Percentiles rank a stretch among this genome's conserved stretches.
Evolutionary conservation across 345 rosid genomes (phyloP).

Genomic region (Salix dunnii): DNA sequence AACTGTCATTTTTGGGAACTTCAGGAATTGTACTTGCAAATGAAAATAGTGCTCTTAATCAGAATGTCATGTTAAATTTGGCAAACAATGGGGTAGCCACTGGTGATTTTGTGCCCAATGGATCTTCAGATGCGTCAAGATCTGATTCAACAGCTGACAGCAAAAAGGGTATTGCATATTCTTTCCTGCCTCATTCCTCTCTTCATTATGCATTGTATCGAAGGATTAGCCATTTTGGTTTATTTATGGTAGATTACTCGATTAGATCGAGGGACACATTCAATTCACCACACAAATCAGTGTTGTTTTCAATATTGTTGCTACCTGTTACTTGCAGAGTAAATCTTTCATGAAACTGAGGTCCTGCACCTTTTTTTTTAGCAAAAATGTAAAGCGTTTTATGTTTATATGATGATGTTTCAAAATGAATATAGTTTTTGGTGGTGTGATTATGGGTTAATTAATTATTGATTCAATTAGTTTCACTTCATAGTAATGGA

Average conservation of each 20-base stretch:
- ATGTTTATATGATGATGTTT: too few species aligned
- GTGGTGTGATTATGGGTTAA: too few species aligned
- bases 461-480: too few species aligned
- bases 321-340: neutral
- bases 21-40: conserved; percentile 63
- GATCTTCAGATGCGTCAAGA: conserved; percentile 34
- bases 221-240: neutral
- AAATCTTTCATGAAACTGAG: neutral
- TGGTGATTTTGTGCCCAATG: conserved; percentile 19
- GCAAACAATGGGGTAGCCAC: conserved; percentile 3
- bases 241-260: neutral
- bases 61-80: conserved; percentile 22
- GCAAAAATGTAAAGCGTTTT: neutral
- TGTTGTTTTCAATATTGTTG: neutral
- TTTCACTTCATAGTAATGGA: too few species aligned
- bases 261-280: neutral
- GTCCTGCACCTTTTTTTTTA: neutral
- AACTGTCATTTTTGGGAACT: conserved; percentile 48
- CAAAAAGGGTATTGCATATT: conserved; percentile 39
- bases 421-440: too few species aligned
- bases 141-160: conserved; percentile 41
- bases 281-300: neutral
- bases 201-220: neutral
- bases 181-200: neutral
- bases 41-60: conserved; percentile 38